A percentile compares a stretch with the other conserved stretches of the same genome.
These are phyloP conservation scores for Clarireedia monteithiana DNA, from an alignment of 2,329 filamentous ascomycete species.

Conservation along the genomic window DNA sequence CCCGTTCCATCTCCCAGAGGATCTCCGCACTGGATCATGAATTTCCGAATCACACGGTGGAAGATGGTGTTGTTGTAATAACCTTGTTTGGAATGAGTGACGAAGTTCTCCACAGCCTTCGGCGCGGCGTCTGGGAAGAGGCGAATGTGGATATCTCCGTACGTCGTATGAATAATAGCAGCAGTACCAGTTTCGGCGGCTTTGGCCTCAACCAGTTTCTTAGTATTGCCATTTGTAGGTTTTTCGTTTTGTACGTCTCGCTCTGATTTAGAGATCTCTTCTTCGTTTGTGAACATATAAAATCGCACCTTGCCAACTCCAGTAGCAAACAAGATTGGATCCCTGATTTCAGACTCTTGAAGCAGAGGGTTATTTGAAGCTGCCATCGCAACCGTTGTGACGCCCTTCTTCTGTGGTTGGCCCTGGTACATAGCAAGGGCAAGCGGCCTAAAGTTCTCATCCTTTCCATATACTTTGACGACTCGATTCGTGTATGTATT, in stretches of 20 bases:
- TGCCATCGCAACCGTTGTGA: conserved; percentile 95
- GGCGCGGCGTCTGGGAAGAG: conserved; percentile 90
- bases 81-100: conserved; percentile 77
- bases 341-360: conserved; percentile 81
- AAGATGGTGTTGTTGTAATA: conserved; percentile 99
- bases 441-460: conserved; percentile 79
- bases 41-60: conserved; percentile 93
- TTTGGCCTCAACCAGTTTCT: conserved; percentile 50
- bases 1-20: conserved; percentile 84
- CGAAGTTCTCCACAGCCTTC: conserved; percentile 95
- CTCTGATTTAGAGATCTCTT: conserved; percentile 71
- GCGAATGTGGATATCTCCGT: conserved; percentile 88
- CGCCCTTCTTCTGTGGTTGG: conserved; percentile 84
- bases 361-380: conserved; percentile 89
- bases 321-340: conserved; percentile 81
- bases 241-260: conserved; percentile 95
- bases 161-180: conserved; percentile 84
- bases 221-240: conserved; percentile 55
- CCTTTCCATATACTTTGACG: conserved; percentile 81
- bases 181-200: conserved; percentile 65
- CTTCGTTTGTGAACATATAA: conserved; percentile 96
- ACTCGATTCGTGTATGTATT: conserved; percentile 93
- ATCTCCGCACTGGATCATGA: conserved; percentile 92
- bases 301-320: conserved; percentile 84
- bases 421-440: conserved; percentile 89